phyloP scores from a whole-genome alignment of 305 asterid genomes.

The Plantago coronopus region DNA sequence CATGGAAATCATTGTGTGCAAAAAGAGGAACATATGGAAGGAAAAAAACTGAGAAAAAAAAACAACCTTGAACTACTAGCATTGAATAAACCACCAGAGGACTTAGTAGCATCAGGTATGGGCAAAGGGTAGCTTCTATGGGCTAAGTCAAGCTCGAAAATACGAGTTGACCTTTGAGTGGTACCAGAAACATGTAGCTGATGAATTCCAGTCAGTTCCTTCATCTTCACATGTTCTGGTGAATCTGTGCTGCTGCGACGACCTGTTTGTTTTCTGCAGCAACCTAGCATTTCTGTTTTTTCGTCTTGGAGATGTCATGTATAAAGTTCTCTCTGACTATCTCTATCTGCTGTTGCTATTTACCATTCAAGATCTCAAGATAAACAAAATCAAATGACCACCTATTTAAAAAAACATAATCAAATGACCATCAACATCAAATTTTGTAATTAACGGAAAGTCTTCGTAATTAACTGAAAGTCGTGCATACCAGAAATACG shows the following conservation, averaged over 20 bases:
- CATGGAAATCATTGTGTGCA: too few species aligned
- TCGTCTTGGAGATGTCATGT: not conserved
- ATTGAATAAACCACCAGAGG: not conserved
- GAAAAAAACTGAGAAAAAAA: constrained; percentile 30
- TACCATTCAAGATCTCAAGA: not conserved
- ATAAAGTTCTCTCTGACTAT: not conserved
- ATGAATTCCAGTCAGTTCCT: constrained; percentile 32
- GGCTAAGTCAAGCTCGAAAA: constrained; percentile 84
- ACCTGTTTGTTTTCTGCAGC: constrained; percentile 72
- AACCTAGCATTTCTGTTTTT: constrained; percentile 65
- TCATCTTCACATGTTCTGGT: constrained; percentile 36
- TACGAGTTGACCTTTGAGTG: constrained; percentile 39
- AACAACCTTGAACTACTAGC: constrained; percentile 27
- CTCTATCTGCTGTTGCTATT: not conserved
- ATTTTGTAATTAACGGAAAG: not conserved
- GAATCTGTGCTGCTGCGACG: constrained; percentile 50
- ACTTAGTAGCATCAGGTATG: constrained; percentile 29
- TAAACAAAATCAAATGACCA: too few species aligned
- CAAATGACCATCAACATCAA: not conserved
- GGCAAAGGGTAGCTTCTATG: constrained; percentile 71
- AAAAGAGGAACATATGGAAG: too few species aligned
- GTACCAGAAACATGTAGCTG: constrained; percentile 41
- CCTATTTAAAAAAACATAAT: too few species aligned
- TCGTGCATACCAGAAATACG: not conserved
- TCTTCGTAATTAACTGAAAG: too few species aligned